These are phyloP conservation scores for Pogostemon cablin DNA, from an alignment of 257 asterid species.

Conservation along the genomic window DNA sequence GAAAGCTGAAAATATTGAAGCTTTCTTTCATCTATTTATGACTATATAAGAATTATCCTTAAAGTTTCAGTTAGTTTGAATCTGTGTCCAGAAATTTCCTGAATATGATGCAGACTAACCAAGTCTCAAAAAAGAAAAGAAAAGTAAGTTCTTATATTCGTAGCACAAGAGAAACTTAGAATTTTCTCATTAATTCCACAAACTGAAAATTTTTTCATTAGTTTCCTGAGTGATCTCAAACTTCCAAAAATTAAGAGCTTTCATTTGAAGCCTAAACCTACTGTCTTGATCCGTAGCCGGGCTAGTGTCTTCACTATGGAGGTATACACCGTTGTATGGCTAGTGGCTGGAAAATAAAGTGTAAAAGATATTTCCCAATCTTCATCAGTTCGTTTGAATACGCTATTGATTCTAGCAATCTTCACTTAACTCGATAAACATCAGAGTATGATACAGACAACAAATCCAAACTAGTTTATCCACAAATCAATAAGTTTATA, in stretches of 20 bases:
- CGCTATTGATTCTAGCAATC: background rate
- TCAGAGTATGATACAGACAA: background rate
- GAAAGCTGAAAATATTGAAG: too few species aligned
- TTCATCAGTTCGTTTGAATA: background rate
- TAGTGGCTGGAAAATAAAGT: background rate
- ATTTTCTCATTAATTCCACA: too few species aligned
- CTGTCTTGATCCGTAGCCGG: too few species aligned
- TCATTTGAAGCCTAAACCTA: background rate
- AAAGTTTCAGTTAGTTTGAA: too few species aligned
- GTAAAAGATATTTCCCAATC: background rate
- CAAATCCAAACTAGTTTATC: background rate
- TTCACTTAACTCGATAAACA: background rate
- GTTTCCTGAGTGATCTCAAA: background rate
- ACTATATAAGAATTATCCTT: too few species aligned
- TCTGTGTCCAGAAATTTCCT: too few species aligned
- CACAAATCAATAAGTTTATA: background rate
- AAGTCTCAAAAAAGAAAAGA: too few species aligned
- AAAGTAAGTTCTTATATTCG: background rate
- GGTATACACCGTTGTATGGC: background rate
- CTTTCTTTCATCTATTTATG: too few species aligned
- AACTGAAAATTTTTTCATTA: background rate
- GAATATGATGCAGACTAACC: too few species aligned
- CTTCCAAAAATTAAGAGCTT: constrained; percentile 3
- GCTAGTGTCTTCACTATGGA: too few species aligned
- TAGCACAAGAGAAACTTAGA: background rate